These are phyloP conservation scores for Yamadazyma tumulicola DNA, from an alignment of 805 yeast genomes.

Conservation along the genomic window DNA sequence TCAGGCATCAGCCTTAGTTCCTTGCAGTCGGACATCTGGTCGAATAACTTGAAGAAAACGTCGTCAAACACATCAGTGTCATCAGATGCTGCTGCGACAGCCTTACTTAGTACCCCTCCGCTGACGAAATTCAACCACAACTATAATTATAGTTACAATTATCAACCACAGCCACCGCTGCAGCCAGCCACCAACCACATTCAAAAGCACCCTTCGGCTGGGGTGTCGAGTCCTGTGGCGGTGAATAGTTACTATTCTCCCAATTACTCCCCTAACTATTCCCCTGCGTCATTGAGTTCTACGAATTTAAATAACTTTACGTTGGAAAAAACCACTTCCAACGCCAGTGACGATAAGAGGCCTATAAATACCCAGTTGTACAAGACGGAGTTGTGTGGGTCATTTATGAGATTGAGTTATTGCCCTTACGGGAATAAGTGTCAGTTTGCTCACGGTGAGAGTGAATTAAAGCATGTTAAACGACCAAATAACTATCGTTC, in stretches of 20 bases:
- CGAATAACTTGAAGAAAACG: constrained; percentile 3
- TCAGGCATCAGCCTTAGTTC: too few species aligned
- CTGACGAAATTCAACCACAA: constrained; percentile 1
- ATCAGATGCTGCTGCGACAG: constrained; percentile 1
- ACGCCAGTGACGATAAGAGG: constrained; percentile 13
- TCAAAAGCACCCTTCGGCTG: too few species aligned
- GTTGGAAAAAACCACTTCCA: too few species aligned
- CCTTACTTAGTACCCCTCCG: too few species aligned
- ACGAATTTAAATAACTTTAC: not conserved
- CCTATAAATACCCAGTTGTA: constrained; percentile 62
- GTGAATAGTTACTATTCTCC: too few species aligned
- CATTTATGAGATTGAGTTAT: constrained; percentile 58
- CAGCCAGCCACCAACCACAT: too few species aligned
- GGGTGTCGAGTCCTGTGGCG: too few species aligned
- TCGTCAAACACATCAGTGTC: constrained; percentile 4
- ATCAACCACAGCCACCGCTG: too few species aligned
- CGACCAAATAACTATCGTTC: constrained; percentile 85
- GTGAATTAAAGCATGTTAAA: constrained; percentile 68
- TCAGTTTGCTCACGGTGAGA: constrained; percentile 89
- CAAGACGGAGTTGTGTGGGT: constrained; percentile 87
- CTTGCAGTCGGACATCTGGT: constrained; percentile 4
- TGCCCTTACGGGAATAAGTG: constrained; percentile 92
- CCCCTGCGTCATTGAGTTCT: constrained; percentile 2
- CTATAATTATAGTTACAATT: too few species aligned
- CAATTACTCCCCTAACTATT: too few species aligned